Evolutionary conservation across 306 rosid species (phyloP).

Genomic region (Cucurbita moschata): DNA sequence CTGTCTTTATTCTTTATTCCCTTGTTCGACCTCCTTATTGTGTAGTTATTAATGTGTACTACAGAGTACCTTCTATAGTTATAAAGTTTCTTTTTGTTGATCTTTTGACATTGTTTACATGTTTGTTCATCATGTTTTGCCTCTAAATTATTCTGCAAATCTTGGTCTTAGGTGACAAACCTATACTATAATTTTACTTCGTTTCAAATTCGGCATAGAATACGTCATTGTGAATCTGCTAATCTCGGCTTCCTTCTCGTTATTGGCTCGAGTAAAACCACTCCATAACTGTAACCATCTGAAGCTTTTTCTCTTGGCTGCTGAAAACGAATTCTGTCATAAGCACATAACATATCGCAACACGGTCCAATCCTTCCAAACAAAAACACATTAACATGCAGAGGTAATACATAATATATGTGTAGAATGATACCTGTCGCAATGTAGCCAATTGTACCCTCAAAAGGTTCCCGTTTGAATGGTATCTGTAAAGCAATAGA

Average conservation of each 20-base stretch:
- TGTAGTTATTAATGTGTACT: constrained; percentile 10
- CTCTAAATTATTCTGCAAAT: background rate
- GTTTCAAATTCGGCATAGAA: no score
- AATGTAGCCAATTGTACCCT: constrained; percentile 64
- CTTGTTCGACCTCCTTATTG: background rate
- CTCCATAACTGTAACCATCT: constrained; percentile 68
- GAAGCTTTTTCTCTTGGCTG: constrained; percentile 31
- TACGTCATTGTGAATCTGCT: no score
- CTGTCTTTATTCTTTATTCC: background rate
- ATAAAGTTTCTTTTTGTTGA: background rate
- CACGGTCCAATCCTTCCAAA: background rate
- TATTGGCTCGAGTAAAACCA: constrained; percentile 66
- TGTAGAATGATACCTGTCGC: constrained; percentile 52
- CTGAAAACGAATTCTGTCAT: constrained; percentile 44
- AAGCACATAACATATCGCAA: background rate
- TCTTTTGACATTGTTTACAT: background rate
- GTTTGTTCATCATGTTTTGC: background rate
- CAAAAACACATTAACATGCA: background rate
- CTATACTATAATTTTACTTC: no score
- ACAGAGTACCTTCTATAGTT: background rate
- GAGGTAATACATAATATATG: background rate
- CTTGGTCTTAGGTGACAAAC: background rate
- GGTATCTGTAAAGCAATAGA: constrained; percentile 58
- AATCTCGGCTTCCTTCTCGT: constrained; percentile 48
- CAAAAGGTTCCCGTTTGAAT: constrained; percentile 9